Evolutionary conservation across 169 alveolate species (phyloP), one percentile per base, ranked within the genome.

Genomic region (Neospora caninum): DNA sequence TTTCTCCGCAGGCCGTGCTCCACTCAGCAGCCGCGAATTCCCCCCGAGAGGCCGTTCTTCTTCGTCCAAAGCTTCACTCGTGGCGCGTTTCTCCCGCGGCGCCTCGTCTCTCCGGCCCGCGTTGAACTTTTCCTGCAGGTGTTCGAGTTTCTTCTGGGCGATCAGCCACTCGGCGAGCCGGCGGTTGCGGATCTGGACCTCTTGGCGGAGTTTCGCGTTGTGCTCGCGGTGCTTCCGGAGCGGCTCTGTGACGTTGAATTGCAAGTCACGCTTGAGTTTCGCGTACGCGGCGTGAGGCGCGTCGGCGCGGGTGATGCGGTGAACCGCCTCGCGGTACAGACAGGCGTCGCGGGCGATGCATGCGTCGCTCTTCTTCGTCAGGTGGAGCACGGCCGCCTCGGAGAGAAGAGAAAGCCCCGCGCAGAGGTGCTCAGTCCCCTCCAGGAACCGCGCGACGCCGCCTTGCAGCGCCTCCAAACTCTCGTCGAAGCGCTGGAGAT

Each of bases 231-330:
- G 96, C 36, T 36, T 41, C 53, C 58, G 58, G 36, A 95, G 78
- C 36, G 96, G 96, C 42, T 80, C 88, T 22, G 67, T 42, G 20
- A 95, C 53, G 80, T 95, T 95, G 49, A 78, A 93, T 0, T 54
- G 91, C 18, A 95, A 41, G 82, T 93, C 95, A 31, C 95, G 82
- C 64, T 82, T 39, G 29, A 95, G 67, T 34, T 89, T 73, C 29
- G 95, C 70, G 18, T 91, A 16, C 16, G 91, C 88, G 31, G 96
- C 88, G 67, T 93, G 96, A 7, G 96, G 96, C 13, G 96, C 95
- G 78, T 95, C 96, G 0, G 69, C 83, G 36, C 96, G 82, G 31
- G 88, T 78, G 73, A 94, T 54, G 64, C 84, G 73, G 53, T 94
- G 91, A 0, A 84, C 43, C 18, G 94, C 39, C 69, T 92, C 96